Conservation (phyloP, 495 filamentous ascomycete genomes). For the Daldinia bambusicola region DNA sequence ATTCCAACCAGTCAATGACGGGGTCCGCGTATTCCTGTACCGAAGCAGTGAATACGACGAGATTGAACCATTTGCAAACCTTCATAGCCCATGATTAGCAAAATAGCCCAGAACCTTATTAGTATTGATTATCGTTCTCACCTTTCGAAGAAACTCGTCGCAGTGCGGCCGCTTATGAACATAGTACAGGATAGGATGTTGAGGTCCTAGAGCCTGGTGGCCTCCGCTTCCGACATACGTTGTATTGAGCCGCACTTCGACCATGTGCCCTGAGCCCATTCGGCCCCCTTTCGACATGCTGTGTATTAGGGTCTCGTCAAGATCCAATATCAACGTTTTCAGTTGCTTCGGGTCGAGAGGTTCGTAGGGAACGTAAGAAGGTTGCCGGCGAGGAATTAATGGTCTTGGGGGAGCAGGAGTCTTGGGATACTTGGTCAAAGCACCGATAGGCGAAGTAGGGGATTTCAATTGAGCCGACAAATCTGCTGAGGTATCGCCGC, state of each 20-base stretch:
- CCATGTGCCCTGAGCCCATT: conserved; percentile 98
- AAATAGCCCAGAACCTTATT: conserved; percentile 7
- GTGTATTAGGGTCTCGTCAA: conserved; percentile 97
- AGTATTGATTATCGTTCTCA: conserved; percentile 49
- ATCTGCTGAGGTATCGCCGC: conserved; percentile 47
- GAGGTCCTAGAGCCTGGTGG: conserved; percentile 75
- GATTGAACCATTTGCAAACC: conserved; percentile 96
- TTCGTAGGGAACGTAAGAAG: conserved; percentile 74
- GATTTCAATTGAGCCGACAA: conserved; percentile 78
- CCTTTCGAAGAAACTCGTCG: conserved; percentile 94
- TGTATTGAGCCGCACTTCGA: conserved; percentile 89
- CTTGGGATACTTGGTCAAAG: conserved; percentile 88
- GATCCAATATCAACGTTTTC: conserved; percentile 94
- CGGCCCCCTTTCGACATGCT: conserved; percentile 95
- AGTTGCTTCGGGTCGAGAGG: conserved; percentile 63
- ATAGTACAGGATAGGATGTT: conserved; percentile 97
- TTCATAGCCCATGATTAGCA: conserved; percentile 44
- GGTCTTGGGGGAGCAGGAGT: conserved; percentile 88
- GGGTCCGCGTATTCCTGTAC: conserved; percentile 99
- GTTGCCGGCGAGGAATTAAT: conserved; percentile 83
- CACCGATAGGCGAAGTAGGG: conserved; percentile 83
- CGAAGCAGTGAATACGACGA: conserved; percentile 96
- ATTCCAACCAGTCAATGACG: conserved; percentile 98
- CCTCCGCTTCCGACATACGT: conserved; percentile 70
- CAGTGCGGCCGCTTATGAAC: conserved; percentile 97